Evolutionary conservation across 768 basidiomycete genomes (phyloP), one percentile per base, ranked within the genome.

Genomic region (Kwoniella sp.): DNA sequence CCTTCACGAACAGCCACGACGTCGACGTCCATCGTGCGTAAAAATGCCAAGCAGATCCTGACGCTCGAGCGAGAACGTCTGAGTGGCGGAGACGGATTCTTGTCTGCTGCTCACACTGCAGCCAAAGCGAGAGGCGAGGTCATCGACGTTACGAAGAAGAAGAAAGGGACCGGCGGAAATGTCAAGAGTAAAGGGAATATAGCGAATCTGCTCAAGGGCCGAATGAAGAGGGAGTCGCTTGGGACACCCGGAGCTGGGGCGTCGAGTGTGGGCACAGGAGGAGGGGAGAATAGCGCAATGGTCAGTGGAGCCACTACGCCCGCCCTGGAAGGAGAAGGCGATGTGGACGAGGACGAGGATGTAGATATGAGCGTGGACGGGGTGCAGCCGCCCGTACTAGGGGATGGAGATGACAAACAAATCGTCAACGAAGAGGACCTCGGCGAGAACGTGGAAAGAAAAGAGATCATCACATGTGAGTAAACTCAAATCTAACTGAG

Each of bases 401-500:
- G 4, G 15, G 41, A 57, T 22, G 57, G 52, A 15, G 48, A n/a
- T 2, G 59, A 15, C 0, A 51, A 52, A 28, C 15, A 25, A 25
- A 25, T 23, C 20, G 41, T 8, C 11, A 45, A 45, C 25, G 59
- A 52, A 38, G 67, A 48, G 20, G 65, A 55, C 22, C n/a, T n/a
- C n/a, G 59, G 65, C 13, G 64, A 55, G 34, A 58, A 37, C n/a
- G 50, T 28, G 30, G 47, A 30, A 23, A 55, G 51, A 53, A 74
- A 74, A 51, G 75, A 80, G 51, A 69, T 79, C 52, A 71, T 80
- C 50, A 79, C 79, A 12, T 80, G 79, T 80, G 53, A 69, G 79
- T 68, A 25, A 22, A 29, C 47, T 0, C 23, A 7, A n/a, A n/a
- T n/a, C n/a, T n/a, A n/a, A n/a, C n/a, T n/a, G n/a, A n/a, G n/a